A percentile compares a stretch with the other conserved stretches of the same genome.
These are phyloP conservation scores for Aristolochia fimbriata DNA, from an alignment of 164 flowering plant species.

Conservation along the genomic window DNA sequence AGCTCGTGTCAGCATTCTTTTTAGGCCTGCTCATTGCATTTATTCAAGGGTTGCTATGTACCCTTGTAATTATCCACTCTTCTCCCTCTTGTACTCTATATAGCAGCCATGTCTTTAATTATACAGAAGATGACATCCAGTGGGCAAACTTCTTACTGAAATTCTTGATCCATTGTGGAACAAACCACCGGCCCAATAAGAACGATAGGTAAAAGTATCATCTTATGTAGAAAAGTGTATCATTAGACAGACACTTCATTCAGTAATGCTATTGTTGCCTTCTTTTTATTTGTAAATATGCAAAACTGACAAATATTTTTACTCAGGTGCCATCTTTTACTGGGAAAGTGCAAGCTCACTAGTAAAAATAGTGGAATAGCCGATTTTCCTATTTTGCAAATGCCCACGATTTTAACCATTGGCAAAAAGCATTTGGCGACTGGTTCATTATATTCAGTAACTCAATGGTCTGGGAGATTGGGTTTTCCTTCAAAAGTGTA, in stretches of 20 bases:
- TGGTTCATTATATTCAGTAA: too few species aligned
- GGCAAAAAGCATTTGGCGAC: too few species aligned
- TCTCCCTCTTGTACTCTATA: slow-evolving; percentile 29
- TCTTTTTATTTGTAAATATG: too few species aligned
- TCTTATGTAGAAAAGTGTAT: too few species aligned
- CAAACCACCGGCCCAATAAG: slow-evolving; percentile 47
- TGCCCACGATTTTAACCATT: too few species aligned
- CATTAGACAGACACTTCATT: too few species aligned
- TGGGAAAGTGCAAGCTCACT: slow-evolving; percentile 44
- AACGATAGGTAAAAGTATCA: slow-evolving; percentile 17
- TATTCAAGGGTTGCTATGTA: slow-evolving; percentile 39
- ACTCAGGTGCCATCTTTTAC: slow-evolving; percentile 44
- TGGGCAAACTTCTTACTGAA: slow-evolving; percentile 34
- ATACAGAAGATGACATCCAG: slow-evolving; percentile 31
- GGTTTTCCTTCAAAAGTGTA: too few species aligned
- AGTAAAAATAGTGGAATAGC: too few species aligned
- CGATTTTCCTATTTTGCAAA: too few species aligned
- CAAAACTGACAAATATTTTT: background rate
- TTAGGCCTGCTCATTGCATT: slow-evolving; percentile 42
- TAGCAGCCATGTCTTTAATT: slow-evolving; percentile 22
- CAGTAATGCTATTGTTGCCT: too few species aligned
- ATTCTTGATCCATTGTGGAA: slow-evolving; percentile 34
- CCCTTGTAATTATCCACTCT: slow-evolving; percentile 27
- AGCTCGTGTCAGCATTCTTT: slow-evolving; percentile 32
- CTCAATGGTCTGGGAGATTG: too few species aligned